Percentiles rank a stretch among this genome's conserved stretches.
phyloP scores from a whole-genome alignment of 2,329 filamentous ascomycete species.

The Drechslerella stenobrocha region DNA sequence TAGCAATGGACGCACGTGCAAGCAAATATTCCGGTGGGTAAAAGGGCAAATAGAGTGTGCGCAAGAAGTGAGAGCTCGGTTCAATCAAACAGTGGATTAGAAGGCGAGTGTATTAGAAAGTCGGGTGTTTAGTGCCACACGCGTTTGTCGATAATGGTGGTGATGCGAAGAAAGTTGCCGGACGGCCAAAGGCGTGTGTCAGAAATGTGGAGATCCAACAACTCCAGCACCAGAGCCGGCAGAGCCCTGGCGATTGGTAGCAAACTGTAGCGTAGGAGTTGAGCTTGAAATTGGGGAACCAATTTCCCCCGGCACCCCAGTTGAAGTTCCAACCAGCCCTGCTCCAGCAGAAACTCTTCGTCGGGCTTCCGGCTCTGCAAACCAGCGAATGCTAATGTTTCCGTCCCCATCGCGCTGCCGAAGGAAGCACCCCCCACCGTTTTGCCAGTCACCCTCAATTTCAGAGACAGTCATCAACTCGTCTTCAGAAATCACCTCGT shows the following conservation, averaged over 20 bases:
- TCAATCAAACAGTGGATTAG: background rate
- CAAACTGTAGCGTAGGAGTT: conserved; percentile 24
- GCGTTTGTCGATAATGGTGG: no score
- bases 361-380: conserved; percentile 7
- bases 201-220: conserved; percentile 35
- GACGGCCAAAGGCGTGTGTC: background rate
- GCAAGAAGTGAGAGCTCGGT: background rate
- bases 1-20: conserved; percentile 23
- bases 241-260: conserved; percentile 17
- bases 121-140: no score
- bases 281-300: conserved; percentile 25
- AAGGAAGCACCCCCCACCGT: conserved; percentile 88
- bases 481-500: conserved; percentile 63
- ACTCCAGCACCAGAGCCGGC: conserved; percentile 21
- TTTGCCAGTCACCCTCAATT: conserved; percentile 80
- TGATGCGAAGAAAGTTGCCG: no score
- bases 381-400: conserved; percentile 34
- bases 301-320: conserved; percentile 33
- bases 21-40: conserved; percentile 1
- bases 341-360: conserved; percentile 23
- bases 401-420: conserved; percentile 61
- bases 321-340: conserved; percentile 24
- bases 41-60: background rate
- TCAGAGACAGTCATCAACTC: conserved; percentile 86
- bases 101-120: no score